A percentile compares a stretch with the other conserved stretches of the same genome.
phyloP scores from a whole-genome alignment of 2,329 filamentous ascomycete species.

The Trichoderma simmonsii region DNA sequence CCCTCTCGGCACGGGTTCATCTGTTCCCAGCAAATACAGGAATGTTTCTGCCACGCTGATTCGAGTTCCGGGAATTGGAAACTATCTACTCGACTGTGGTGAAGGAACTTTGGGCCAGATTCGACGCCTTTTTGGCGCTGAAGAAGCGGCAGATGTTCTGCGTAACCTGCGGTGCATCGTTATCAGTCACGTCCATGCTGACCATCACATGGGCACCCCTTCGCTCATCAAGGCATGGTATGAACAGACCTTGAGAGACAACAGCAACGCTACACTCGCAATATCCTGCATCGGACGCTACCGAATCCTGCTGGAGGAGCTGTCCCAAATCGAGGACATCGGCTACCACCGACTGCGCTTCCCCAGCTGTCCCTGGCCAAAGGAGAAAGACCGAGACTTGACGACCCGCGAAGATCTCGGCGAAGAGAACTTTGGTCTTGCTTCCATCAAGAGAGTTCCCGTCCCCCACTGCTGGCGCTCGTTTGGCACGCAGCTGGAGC shows the following conservation, averaged over 20 bases:
- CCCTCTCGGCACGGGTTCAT: conserved; percentile 86
- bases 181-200: conserved; percentile 94
- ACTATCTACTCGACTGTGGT: conserved; percentile 85
- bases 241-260: conserved; percentile 42
- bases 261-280: conserved; percentile 49
- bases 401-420: conserved; percentile 37
- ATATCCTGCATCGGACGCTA: conserved; percentile 70
- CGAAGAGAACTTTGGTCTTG: conserved; percentile 57
- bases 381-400: conserved; percentile 27
- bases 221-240: conserved; percentile 82
- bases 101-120: conserved; percentile 91
- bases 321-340: conserved; percentile 72
- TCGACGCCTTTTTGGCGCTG: conserved; percentile 64
- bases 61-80: conserved; percentile 79
- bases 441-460: conserved; percentile 60
- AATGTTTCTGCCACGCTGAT: conserved; percentile 90
- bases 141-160: conserved; percentile 68
- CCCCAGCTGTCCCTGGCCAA: conserved; percentile 27
- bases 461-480: conserved; percentile 80
- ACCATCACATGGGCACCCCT: conserved; percentile 88
- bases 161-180: conserved; percentile 76
- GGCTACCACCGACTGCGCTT: conserved; percentile 57
- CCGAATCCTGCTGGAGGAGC: conserved; percentile 75
- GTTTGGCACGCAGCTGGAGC: conserved; percentile 73
- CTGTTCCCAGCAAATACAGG: conserved; percentile 85